A percentile compares a stretch with the other conserved stretches of the same genome.
These are phyloP conservation scores for Umbelopsis sp. DNA, from an alignment of 192 early-diverging fungal genomes.

Conservation along the genomic window DNA sequence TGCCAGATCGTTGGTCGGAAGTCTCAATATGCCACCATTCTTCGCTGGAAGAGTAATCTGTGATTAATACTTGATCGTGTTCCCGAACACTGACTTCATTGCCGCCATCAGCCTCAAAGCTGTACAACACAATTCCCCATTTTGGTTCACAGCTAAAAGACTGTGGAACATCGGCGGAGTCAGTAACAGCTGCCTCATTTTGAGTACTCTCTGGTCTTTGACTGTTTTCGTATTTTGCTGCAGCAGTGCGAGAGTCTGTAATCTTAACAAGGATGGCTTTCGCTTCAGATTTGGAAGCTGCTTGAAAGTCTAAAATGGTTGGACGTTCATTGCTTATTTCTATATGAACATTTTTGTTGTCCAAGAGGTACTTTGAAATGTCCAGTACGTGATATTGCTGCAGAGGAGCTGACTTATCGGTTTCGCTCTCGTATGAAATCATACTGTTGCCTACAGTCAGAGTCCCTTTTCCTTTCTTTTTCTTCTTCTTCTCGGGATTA, in stretches of 20 bases:
- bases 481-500: slow-evolving; percentile 70
- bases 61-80: slow-evolving; percentile 80
- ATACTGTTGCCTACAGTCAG: slow-evolving; percentile 65
- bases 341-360: slow-evolving; percentile 65
- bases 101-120: slow-evolving; percentile 79
- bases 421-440: slow-evolving; percentile 64
- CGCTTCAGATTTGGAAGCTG: slow-evolving; percentile 64
- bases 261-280: slow-evolving; percentile 68
- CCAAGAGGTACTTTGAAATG: slow-evolving; percentile 61
- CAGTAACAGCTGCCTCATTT: slow-evolving; percentile 21
- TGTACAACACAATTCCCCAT: slow-evolving; percentile 67
- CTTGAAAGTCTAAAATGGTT: slow-evolving; percentile 64
- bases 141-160: slow-evolving; percentile 24
- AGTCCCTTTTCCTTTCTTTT: slow-evolving; percentile 69
- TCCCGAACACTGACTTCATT: slow-evolving; percentile 89
- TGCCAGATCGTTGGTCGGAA: slow-evolving; percentile 61
- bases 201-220: slow-evolving; percentile 35
- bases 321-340: slow-evolving; percentile 59
- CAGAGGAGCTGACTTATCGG: slow-evolving; percentile 61
- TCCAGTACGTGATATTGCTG: slow-evolving; percentile 63
- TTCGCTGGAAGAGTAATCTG: slow-evolving; percentile 77
- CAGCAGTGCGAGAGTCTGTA: slow-evolving; percentile 58
- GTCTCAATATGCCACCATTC: slow-evolving; percentile 89
- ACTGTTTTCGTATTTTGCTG: slow-evolving; percentile 21
- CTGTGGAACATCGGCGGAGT: slow-evolving; percentile 21